phyloP scores from a whole-genome alignment of 768 basidiomycete species.

The Suillus americanus region DNA sequence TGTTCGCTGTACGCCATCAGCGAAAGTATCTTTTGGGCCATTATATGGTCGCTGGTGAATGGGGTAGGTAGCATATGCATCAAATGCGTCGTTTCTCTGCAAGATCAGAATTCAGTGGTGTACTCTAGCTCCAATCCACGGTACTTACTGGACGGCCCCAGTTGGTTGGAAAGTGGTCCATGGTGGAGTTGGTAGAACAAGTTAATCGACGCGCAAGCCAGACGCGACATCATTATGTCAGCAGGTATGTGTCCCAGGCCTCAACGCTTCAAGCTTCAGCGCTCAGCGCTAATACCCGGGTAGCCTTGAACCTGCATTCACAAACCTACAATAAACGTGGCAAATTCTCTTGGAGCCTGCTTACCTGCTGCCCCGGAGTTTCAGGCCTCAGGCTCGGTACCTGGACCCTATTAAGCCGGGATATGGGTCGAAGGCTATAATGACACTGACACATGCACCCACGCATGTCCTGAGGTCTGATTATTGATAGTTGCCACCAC shows the following conservation, averaged over 20 bases:
- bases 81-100: conserved; percentile 73
- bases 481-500: background rate
- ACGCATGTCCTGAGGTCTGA: background rate
- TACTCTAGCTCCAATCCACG: background rate
- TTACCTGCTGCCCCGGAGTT: background rate
- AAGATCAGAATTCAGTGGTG: background rate
- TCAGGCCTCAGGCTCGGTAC: background rate
- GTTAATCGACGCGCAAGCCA: conserved; percentile 20
- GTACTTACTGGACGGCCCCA: conserved; percentile 76
- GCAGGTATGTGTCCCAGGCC: background rate
- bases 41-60: conserved; percentile 59
- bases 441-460: background rate
- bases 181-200: conserved; percentile 26
- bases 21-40: conserved; percentile 52
- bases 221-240: conserved; percentile 14
- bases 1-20: conserved; percentile 73
- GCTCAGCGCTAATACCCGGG: too few relatives aligned
- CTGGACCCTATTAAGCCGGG: background rate
- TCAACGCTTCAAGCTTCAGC: too few relatives aligned
- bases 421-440: background rate
- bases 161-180: conserved; percentile 85
- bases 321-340: background rate
- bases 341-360: background rate
- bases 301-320: background rate
- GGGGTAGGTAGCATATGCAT: conserved; percentile 78